Evolutionary conservation across 2,329 filamentous ascomycete genomes (phyloP).

Genomic region (Chaetomiaceae sp.): DNA sequence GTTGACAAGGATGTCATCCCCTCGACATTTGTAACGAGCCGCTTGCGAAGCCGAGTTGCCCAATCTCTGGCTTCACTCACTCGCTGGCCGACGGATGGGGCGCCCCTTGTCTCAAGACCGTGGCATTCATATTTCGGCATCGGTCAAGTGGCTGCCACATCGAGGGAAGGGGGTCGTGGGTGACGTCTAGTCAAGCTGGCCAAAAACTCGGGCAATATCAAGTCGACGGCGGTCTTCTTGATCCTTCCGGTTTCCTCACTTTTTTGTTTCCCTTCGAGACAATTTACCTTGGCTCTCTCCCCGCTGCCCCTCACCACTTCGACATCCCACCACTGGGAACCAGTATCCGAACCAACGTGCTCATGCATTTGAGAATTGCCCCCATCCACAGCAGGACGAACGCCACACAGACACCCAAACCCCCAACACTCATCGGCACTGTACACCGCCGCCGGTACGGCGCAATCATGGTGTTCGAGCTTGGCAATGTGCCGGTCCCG

Average conservation of each 20-base stretch:
- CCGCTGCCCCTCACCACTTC: not conserved
- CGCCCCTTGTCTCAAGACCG: not conserved
- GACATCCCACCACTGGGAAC: not conserved
- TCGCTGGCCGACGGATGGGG: not conserved
- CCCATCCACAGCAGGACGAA: too few relatives aligned
- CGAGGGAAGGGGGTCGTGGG: constrained; percentile 4
- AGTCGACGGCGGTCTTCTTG: not conserved
- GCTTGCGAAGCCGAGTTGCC: constrained; percentile 12
- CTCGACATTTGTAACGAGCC: not conserved
- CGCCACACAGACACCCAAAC: not conserved
- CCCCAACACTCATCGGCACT: too few relatives aligned
- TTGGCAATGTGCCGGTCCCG: constrained; percentile 16
- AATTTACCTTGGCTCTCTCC: not conserved
- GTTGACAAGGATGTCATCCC: not conserved
- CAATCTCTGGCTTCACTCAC: constrained; percentile 7
- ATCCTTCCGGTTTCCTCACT: not conserved
- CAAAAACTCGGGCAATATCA: not conserved
- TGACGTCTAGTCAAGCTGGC: not conserved
- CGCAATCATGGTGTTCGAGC: constrained; percentile 15
- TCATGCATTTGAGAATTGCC: too few relatives aligned
- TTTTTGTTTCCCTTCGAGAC: not conserved
- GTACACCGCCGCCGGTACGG: not conserved
- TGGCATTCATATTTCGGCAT: not conserved
- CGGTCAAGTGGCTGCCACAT: not conserved
- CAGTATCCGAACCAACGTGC: not conserved